Conservation (phyloP, 257 asterid species). For the Petrea volubilis region DNA sequence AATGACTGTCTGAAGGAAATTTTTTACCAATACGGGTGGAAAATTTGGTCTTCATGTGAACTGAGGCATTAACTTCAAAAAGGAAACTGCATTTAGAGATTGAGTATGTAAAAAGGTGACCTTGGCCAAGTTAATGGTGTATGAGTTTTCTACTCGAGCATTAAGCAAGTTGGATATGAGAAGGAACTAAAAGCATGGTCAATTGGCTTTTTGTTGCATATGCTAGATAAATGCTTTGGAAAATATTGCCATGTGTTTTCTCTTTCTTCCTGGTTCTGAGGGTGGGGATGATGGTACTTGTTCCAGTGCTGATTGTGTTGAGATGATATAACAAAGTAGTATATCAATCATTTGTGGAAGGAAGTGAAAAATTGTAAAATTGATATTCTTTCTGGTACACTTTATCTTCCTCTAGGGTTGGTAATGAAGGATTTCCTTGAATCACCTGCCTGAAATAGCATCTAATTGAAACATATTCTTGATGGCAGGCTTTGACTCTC, state of each 20-base stretch:
- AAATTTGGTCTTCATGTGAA: conserved; percentile 4
- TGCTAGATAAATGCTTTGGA: background rate
- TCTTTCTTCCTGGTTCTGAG: background rate
- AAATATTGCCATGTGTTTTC: background rate
- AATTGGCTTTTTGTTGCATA: background rate
- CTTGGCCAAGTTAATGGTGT: background rate
- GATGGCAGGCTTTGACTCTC: background rate
- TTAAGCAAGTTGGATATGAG: background rate
- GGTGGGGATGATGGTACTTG: background rate
- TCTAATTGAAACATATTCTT: background rate
- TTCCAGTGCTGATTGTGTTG: background rate
- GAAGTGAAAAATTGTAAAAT: background rate
- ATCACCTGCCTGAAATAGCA: background rate
- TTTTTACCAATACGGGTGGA: background rate
- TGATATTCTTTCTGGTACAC: background rate
- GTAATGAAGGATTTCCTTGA: background rate
- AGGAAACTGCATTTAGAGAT: background rate
- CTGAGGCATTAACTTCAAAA: background rate
- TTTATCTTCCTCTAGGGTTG: background rate
- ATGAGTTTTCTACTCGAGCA: background rate
- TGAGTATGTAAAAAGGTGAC: background rate
- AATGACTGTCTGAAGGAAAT: background rate
- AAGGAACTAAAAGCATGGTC: background rate
- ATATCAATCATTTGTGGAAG: background rate
- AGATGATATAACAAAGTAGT: background rate